Percentiles rank a stretch among this genome's conserved stretches.
phyloP scores from a whole-genome alignment of 2,329 filamentous ascomycete species.

The Harringtonia aguacate region DNA sequence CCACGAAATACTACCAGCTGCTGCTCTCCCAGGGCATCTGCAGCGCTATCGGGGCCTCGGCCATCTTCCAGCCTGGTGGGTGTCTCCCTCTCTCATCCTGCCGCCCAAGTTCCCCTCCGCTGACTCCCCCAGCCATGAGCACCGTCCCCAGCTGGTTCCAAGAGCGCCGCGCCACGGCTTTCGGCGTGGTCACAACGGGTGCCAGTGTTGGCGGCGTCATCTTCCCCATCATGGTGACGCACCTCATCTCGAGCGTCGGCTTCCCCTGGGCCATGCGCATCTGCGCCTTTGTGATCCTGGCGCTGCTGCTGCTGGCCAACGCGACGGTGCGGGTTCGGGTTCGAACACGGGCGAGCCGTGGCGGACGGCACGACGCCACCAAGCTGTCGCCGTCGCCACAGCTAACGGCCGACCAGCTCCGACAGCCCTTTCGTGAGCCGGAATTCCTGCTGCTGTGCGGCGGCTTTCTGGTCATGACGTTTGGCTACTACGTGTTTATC shows the following conservation, averaged over 20 bases:
- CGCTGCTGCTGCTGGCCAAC: neutral
- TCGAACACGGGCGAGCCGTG: too few species aligned
- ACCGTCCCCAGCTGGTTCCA: constrained; percentile 15
- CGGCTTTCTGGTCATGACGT: constrained; percentile 14
- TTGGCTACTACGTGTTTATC: constrained; percentile 17
- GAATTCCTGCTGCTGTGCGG: constrained; percentile 10
- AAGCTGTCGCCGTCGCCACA: neutral
- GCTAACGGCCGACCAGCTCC: constrained; percentile 4
- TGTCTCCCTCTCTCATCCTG: too few species aligned
- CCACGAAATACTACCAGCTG: constrained; percentile 19
- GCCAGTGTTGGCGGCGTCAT: constrained; percentile 15
- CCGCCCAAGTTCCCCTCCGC: too few species aligned
- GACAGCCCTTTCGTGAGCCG: constrained; percentile 12
- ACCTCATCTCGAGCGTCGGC: constrained; percentile 11
- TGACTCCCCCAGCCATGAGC: constrained; percentile 3
- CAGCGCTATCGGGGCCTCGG: constrained; percentile 12
- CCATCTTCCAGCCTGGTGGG: constrained; percentile 12
- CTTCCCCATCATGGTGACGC: constrained; percentile 16
- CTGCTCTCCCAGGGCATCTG: constrained; percentile 16
- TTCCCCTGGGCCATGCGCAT: constrained; percentile 16
- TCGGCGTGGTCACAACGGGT: constrained; percentile 15
- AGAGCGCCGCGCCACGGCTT: constrained; percentile 9
- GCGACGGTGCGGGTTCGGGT: neutral
- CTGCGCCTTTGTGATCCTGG: constrained; percentile 13
- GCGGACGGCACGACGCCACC: too few species aligned